Base-by-base conservation (phyloP, 768 basidiomycete species). In the Coprinopsis strossmayeri region DNA sequence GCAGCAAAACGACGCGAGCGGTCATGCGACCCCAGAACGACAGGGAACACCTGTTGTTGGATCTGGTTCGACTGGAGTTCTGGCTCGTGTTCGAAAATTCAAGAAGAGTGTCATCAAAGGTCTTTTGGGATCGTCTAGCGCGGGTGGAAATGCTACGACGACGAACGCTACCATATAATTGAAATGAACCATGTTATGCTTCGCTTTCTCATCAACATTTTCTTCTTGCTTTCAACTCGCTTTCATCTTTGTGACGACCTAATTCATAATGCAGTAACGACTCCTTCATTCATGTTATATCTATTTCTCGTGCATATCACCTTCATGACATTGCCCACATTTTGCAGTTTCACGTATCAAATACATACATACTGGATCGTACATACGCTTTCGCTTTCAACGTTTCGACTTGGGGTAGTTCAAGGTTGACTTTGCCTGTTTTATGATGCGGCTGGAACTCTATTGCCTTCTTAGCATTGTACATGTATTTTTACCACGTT, bases 91-190 rank as follows among this genome's bases (percentile, higher is more conserved):
- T 3, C 25, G 28, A 7, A 45, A 45, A 20, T 32, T 45, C 27
- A 28, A 18, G 43, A 45, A 45, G 20, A 18, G 43, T 4, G 4
- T 45, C 20, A 45, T 45, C 27, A 45, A 45, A 23, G 43, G 43
- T 11, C 23, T 25, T 25, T 23, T 9, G 18, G 40, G 12, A 9
- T 10, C 20, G 17, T 32, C 30, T 7, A 32, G 30, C 15, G 30
- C 30, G 10, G 17, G 18, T 38, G 13, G 37, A 18, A n/a, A n/a
- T n/a, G 13, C 10, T 18, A 7, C 37, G 37, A 32, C 17, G 13
- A 18, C 37, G 37, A 7, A 38, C 7, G 5, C 37, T 10, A 21
- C 17, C 5, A 7, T 5, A 18, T 38, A 21, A 38, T 38, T n/a
- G n/a, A n/a, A 21, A 21, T 38, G 20, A 18, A 21, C 18, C 37